Base-by-base conservation (phyloP, 805 yeast species). In the Kregervanrija pseudodelftensis region DNA sequence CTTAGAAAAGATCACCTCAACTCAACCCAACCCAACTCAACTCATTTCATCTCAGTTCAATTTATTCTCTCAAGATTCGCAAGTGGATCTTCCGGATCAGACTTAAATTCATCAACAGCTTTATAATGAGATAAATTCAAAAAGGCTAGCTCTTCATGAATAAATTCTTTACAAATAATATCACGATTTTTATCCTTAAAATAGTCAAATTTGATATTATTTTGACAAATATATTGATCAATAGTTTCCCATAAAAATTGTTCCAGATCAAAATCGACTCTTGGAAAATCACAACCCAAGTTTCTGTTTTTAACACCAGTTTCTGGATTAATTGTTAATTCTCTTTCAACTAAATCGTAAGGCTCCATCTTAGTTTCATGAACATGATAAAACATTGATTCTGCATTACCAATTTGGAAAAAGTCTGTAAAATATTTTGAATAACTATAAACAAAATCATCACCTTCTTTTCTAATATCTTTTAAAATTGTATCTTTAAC, bases 311-410 rank as follows among this genome's bases (percentile, higher is more conserved):
- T 47, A 10, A 33, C 38, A n/a, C 49, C 51, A 22, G 7, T 22
- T 3, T 37, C 22, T 31, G 14, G 39, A 40, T 46, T 55, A 30
- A 42, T 40, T 5, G 52, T 48, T 14, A 47, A 43, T 15, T 49
- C 41, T 16, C 42, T 42, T 7, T 48, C 43, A 13, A 50, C 33
- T 13, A 47, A 45, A 7, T 42, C 55, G 69, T 73, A 71, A 1
- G 78, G 78, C 51, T 73, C 68, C 39, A 73, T 60, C 53, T 73
- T 73, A 5, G 78, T 77, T 52, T 61, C 67, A 53, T 73, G 74
- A 15, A 75, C 69, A 48, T 73, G 79, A 17, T 54, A 54, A 39
- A 52, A 52, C 44, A 52, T 43, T 32, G 55, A 54, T 22, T 41
- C 40, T 41, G 55, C 46, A 41, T 57, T 51, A 7, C 40, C 44